Conservation (phyloP, 2,329 filamentous ascomycete genomes). For the Catunica adiposa region DNA sequence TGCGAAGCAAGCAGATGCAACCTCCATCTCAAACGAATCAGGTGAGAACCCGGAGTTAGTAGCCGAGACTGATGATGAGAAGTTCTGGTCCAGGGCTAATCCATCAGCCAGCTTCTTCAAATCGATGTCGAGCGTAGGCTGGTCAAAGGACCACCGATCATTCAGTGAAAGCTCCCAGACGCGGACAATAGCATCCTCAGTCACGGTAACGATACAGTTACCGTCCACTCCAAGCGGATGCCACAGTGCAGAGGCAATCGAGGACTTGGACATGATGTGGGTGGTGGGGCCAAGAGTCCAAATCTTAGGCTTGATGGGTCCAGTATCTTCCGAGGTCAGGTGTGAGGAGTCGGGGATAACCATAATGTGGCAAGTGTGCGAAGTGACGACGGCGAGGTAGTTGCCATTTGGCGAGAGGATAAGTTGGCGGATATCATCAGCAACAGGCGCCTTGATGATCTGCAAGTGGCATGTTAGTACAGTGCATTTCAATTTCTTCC, state of each 20-base stretch:
- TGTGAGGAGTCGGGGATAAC: conserved; percentile 69
- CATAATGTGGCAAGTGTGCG: conserved; percentile 75
- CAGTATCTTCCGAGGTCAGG: conserved; percentile 50
- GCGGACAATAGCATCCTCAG: conserved; percentile 71
- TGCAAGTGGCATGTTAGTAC: conserved; percentile 22
- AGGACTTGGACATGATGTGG: conserved; percentile 72
- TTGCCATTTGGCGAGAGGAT: conserved; percentile 67
- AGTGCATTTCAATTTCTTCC: background rate
- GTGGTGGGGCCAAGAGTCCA: conserved; percentile 86
- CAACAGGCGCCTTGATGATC: conserved; percentile 62
- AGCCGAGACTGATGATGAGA: conserved; percentile 56
- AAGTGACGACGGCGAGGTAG: conserved; percentile 71
- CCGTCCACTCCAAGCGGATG: conserved; percentile 77
- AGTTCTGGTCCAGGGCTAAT: conserved; percentile 64
- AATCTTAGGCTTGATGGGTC: conserved; percentile 62
- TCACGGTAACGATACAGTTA: conserved; percentile 72
- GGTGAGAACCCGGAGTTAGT: conserved; percentile 73
- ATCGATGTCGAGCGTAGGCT: conserved; percentile 69
- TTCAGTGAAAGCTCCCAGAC: conserved; percentile 79
- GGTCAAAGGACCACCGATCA: conserved; percentile 75
- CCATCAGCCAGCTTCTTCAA: conserved; percentile 79
- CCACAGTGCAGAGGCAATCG: conserved; percentile 72
- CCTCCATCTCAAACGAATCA: conserved; percentile 84
- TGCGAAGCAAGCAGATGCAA: conserved; percentile 71
- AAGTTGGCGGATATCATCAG: conserved; percentile 71